Base-by-base conservation (phyloP, 202 grass and related monocot species). In the Dendrocalamus latiflorus region DNA sequence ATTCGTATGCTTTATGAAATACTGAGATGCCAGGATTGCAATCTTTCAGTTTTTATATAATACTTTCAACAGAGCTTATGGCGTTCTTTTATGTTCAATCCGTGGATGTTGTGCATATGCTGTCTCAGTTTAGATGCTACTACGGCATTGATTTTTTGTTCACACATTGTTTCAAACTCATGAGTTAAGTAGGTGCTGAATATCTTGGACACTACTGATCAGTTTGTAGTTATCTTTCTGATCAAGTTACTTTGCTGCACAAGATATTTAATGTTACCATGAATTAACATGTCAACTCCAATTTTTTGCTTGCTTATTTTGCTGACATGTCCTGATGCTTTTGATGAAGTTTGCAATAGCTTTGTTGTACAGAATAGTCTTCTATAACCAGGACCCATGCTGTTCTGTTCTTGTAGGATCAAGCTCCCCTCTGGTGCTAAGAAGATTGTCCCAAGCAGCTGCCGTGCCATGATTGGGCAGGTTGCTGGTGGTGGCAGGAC, bases 401-500 rank as follows among this genome's bases (percentile, higher is more conserved):
- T 54, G 4, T 65, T 83, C 1, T 38, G 0, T 17, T 75, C 4
- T 34, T 81, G 12, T 75, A 94, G 94, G 89, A 74, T 97, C 63
- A 97, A 97, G 87, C 94, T 97, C 20, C 94, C 94, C 13, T 97
- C 94, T 20, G 94, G 94, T 4, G 87, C 91, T 12, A 97, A 97
- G 85, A 97, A 97, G 81, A 92, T 97, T 68, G 88, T 97, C 25
- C 94, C 94, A 1, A 94, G 89, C 66, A 78, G 80, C 79, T 97
- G 90, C 79, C 89, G 94, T 64, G 94, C 94, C 20, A 97, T 97
- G 94, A 92, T 97, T 0, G 94, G 94, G 1, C 94, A 97, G 87
- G 91, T 94, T 1, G 94, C 94, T 6, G 94, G 94, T 20, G 94
- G 94, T n/a, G 94, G 94, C 36, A 87, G 94, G 57, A 97, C 94